Conservation (phyloP, 2,329 filamentous ascomycete species). For the Aureobasidium vineae region DNA sequence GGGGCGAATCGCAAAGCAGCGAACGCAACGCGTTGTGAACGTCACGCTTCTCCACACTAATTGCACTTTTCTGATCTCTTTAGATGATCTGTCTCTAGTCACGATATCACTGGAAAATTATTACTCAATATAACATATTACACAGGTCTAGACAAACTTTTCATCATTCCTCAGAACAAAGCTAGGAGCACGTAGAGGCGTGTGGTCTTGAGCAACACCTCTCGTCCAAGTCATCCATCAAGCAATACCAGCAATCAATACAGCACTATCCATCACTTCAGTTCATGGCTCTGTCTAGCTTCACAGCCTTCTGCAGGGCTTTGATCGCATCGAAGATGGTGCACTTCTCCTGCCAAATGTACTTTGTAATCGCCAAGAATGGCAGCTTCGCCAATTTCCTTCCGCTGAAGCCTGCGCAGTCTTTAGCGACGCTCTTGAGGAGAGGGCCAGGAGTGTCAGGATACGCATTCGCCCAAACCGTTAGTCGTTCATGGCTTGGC, state of each 20-base stretch:
- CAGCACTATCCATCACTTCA: not conserved
- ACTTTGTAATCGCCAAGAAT: slow-evolving; percentile 43
- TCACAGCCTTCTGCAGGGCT: slow-evolving; percentile 36
- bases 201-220: not conserved
- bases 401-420: slow-evolving; percentile 44
- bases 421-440: slow-evolving; percentile 38
- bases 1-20: not conserved
- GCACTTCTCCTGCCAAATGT: slow-evolving; percentile 40
- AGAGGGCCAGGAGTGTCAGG: slow-evolving; percentile 34
- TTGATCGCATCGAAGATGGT: slow-evolving; percentile 41
- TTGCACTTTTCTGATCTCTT: not conserved
- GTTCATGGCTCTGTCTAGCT: not conserved
- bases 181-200: not conserved
- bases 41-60: not conserved
- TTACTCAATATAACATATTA: not conserved
- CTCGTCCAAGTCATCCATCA: not conserved
- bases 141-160: not conserved
- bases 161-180: not conserved
- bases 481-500: slow-evolving; percentile 37
- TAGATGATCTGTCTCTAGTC: not conserved
- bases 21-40: not conserved
- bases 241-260: not conserved
- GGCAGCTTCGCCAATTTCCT: slow-evolving; percentile 45
- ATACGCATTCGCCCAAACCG: slow-evolving; percentile 29
- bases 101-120: not conserved